Evolutionary conservation across 768 basidiomycete species (phyloP), one percentile per base, ranked within the genome.

Genomic region (Russula earlei): DNA sequence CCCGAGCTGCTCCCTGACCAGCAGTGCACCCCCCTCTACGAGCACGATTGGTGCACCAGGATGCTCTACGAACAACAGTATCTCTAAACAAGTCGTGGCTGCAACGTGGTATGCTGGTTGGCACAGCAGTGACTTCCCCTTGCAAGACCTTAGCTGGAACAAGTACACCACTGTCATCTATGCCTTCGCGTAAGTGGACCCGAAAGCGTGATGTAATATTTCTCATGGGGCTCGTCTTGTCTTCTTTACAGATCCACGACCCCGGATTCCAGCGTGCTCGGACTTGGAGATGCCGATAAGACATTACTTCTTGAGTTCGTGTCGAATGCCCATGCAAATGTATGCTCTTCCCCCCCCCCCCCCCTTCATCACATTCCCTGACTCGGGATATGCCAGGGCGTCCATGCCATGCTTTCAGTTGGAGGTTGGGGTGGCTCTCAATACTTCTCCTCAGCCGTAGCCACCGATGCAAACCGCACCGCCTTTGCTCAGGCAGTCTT

Each of bases 61-160:
- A 1, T 9, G 25, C 20, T 4, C 6, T 20, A 1, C 44, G 19
- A 31, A 31, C 12, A 9, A 14, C 6, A 5, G 3, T 17, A 12
- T 9, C 5, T n/a, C 37, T 10, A 6, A 14, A 11, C 1, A 24
- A 12, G 3, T 64, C 36, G 68, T 82, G 17, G 74, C 78, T 4
- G 69, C 77, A 31, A 75, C 76, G 2, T 84, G 80, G 80, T 81
- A 76, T 60, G 72, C 82, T 17, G 74, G 73, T n/a, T 82, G 79
- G 78, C 69, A 75, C 51, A 69, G 68, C 6, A 52, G 59, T 24
- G 60, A 71, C 47, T 70, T 75, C 59, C 66, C 79, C 12, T 71
- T 78, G 4, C 63, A 63, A 38, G 65, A 70, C 12, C 71, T 84
- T 54, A 73, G 76, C 22, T 84, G 81, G 82, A 56, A 67, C 29